A percentile compares a stretch with the other conserved stretches of the same genome.
These are phyloP conservation scores for Pseudogymnoascus sp. DNA, from an alignment of 2,329 filamentous ascomycete species.

Conservation along the genomic window DNA sequence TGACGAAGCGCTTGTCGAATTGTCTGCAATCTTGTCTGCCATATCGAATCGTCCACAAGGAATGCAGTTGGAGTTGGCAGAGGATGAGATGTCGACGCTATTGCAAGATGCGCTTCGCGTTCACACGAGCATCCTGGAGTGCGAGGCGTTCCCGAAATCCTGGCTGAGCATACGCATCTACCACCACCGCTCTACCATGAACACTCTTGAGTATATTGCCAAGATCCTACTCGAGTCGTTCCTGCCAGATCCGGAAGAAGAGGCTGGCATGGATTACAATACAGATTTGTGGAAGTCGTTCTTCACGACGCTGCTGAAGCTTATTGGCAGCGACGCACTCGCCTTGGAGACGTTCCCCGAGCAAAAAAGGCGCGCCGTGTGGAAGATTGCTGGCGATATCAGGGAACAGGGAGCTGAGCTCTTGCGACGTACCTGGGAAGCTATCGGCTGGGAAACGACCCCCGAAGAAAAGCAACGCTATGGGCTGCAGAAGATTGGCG, in stretches of 20 bases:
- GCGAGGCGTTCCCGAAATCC: constrained; percentile 77
- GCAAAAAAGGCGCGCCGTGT: constrained; percentile 90
- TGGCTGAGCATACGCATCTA: constrained; percentile 95
- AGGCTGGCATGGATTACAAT: constrained; percentile 68
- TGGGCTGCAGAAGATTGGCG: constrained; percentile 76
- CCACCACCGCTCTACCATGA: constrained; percentile 85
- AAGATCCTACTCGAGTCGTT: constrained; percentile 74
- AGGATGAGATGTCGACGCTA: constrained; percentile 67
- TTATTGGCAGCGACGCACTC: constrained; percentile 81
- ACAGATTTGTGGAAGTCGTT: constrained; percentile 92
- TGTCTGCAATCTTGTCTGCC: constrained; percentile 79
- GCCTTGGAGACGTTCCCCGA: constrained; percentile 94
- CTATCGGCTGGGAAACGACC: constrained; percentile 91
- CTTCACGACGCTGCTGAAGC: constrained; percentile 79
- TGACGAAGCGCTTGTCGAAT: constrained; percentile 81
- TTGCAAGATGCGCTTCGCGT: constrained; percentile 74
- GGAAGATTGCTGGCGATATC: constrained; percentile 98
- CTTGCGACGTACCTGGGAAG: constrained; percentile 80
- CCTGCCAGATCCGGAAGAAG: constrained; percentile 82
- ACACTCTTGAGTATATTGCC: constrained; percentile 74
- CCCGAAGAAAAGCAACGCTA: constrained; percentile 72
- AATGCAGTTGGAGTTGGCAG: constrained; percentile 67
- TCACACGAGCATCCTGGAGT: constrained; percentile 80
- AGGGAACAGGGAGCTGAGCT: constrained; percentile 85
- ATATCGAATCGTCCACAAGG: constrained; percentile 67